phyloP scores from a whole-genome alignment of 345 rosid genomes.

The Salix exigua region DNA sequence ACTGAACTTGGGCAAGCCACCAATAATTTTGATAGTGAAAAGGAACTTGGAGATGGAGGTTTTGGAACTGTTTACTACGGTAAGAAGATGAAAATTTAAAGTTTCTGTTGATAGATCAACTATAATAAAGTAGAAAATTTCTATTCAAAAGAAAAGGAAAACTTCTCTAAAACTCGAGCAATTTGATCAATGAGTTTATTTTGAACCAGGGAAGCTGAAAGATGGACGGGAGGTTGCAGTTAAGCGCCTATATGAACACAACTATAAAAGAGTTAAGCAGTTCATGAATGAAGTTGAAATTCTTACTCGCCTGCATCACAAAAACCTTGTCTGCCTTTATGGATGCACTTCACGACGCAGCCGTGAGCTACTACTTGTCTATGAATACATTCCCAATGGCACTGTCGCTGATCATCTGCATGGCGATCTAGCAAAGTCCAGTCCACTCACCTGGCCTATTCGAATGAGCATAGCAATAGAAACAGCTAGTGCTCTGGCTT shows the following conservation, averaged over 20 bases:
- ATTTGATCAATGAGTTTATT: background rate
- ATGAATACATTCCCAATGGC: slow-evolving; percentile 19
- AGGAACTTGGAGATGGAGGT: slow-evolving; percentile 29
- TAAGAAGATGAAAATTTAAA: background rate
- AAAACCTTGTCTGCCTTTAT: slow-evolving; percentile 33
- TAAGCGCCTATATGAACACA: slow-evolving; percentile 31
- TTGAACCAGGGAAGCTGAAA: slow-evolving; percentile 26
- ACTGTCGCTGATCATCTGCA: slow-evolving; percentile 24
- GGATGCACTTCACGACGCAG: slow-evolving; percentile 37
- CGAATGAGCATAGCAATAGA: slow-evolving; percentile 21
- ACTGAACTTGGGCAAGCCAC: slow-evolving; percentile 24
- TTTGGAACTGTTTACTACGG: slow-evolving; percentile 26
- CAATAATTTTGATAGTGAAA: slow-evolving; percentile 10
- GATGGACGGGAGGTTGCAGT: slow-evolving; percentile 40
- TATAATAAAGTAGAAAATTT: background rate
- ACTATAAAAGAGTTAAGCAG: slow-evolving; percentile 22
- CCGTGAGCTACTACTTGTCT: slow-evolving; percentile 37
- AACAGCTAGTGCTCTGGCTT: slow-evolving; percentile 20
- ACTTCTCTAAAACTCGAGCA: background rate
- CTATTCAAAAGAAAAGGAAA: background rate
- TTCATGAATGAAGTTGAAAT: slow-evolving; percentile 34
- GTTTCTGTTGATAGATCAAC: background rate
- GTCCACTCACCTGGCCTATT: slow-evolving; percentile 18
- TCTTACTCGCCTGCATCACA: slow-evolving; percentile 33
- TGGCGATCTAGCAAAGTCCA: slow-evolving; percentile 10